Conservation (phyloP, 2,329 filamentous ascomycete genomes). For the Cladophialophora carrionii region DNA sequence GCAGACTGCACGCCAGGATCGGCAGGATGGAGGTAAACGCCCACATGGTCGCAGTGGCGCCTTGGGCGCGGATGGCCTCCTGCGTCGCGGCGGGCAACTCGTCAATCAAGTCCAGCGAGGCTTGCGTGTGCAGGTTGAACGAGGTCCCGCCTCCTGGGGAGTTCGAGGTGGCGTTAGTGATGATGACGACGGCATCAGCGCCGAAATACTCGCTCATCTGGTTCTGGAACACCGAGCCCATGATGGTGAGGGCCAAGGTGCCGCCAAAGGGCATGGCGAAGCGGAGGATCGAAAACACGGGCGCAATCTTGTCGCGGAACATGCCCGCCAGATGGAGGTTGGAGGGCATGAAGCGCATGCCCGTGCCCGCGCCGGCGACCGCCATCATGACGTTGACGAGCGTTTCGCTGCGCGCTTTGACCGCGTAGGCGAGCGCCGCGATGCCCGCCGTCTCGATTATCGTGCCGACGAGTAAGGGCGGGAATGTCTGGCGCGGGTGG, state of each 20-base stretch:
- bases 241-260: constrained; percentile 66
- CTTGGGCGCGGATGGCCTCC: constrained; percentile 48
- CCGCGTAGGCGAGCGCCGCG: constrained; percentile 61
- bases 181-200: constrained; percentile 32
- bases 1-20: constrained; percentile 57
- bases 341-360: constrained; percentile 67
- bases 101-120: constrained; percentile 47
- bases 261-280: constrained; percentile 67
- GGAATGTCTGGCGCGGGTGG: constrained; percentile 65
- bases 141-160: not conserved
- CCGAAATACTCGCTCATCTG: constrained; percentile 44
- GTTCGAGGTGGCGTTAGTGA: constrained; percentile 38
- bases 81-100: constrained; percentile 45
- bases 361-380: constrained; percentile 64
- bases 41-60: constrained; percentile 65
- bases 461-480: constrained; percentile 60
- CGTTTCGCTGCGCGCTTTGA: constrained; percentile 53
- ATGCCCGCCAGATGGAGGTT: constrained; percentile 66
- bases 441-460: constrained; percentile 63
- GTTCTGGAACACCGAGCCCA: constrained; percentile 72
- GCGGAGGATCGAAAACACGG: constrained; percentile 63
- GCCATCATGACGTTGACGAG: constrained; percentile 69
- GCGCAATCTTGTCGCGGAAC: constrained; percentile 61
- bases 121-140: constrained; percentile 42
- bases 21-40: constrained; percentile 65